Conservation (phyloP, 129 eudicot species). For the Pseudognaphalium luteoalbum region DNA sequence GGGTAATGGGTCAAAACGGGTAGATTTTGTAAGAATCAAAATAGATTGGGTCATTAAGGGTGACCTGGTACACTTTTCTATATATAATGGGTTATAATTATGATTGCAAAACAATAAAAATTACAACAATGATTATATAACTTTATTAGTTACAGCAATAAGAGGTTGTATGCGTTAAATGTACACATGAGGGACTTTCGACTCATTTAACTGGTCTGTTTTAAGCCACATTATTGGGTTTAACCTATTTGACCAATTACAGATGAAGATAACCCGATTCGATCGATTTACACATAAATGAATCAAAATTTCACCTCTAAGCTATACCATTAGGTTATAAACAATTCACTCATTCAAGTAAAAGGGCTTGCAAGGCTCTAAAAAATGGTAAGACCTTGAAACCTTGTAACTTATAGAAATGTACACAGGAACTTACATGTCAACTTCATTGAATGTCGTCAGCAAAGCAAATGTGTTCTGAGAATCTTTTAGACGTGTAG, state of each 20-base stretch:
- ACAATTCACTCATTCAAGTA: not conserved
- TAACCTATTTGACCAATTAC: not conserved
- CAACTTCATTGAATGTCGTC: slow-evolving; percentile 98
- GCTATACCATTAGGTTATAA: slow-evolving; percentile 1
- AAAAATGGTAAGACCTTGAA: slow-evolving; percentile 12
- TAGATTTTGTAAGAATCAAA: not conserved
- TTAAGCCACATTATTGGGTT: not conserved
- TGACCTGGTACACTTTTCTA: not conserved
- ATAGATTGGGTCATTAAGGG: not conserved
- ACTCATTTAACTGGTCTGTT: not conserved
- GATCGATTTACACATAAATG: not conserved
- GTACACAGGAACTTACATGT: slow-evolving; percentile 54
- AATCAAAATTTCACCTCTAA: not conserved
- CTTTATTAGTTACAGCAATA: not conserved
- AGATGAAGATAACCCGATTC: not conserved
- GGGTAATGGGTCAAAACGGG: not conserved
- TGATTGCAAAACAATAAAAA: not conserved
- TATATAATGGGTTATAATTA: not conserved
- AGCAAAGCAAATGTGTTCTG: slow-evolving; percentile 96
- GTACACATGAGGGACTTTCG: not conserved
- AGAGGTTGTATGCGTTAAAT: not conserved
- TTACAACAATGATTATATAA: not conserved
- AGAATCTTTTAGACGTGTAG: slow-evolving; percentile 92
- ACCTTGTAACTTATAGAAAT: not conserved
- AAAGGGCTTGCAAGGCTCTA: not conserved